Percentiles rank a stretch among this genome's conserved stretches.
Evolutionary conservation across 768 basidiomycete genomes (phyloP).

Genomic region (Neoboletus magnificus): DNA sequence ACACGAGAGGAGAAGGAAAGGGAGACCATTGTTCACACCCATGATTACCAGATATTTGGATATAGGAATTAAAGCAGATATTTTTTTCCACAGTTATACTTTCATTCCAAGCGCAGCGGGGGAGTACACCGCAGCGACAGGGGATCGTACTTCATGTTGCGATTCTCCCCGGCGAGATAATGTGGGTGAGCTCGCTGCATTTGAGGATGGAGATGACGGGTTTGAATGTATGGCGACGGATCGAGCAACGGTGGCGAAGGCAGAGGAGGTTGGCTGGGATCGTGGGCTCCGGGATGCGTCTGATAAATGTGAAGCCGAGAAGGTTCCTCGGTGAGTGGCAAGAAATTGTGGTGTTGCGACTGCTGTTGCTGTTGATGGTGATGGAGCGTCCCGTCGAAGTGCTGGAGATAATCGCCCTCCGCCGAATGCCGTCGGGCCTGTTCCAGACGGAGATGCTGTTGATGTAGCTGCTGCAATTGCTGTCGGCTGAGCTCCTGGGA

Average conservation of each 20-base stretch:
- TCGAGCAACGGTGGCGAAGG: slow-evolving; percentile 35
- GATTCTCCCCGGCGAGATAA: slow-evolving; percentile 34
- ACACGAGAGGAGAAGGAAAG: background rate
- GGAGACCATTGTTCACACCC: slow-evolving; percentile 25
- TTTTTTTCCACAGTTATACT: slow-evolving; percentile 26
- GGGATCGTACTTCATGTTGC: slow-evolving; percentile 43
- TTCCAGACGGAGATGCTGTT: slow-evolving; percentile 36
- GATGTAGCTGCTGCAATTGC: slow-evolving; percentile 38
- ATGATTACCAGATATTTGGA: slow-evolving; percentile 25
- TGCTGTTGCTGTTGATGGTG: slow-evolving; percentile 28
- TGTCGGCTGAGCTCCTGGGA: slow-evolving; percentile 49
- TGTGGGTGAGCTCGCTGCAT: slow-evolving; percentile 33
- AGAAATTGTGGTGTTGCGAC: slow-evolving; percentile 28
- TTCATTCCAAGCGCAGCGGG: slow-evolving; percentile 50
- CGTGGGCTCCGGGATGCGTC: slow-evolving; percentile 36
- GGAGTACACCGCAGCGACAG: slow-evolving; percentile 43
- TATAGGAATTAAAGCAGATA: slow-evolving; percentile 21
- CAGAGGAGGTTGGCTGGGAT: slow-evolving; percentile 20
- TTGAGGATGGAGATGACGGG: slow-evolving; percentile 35
- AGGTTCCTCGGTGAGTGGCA: slow-evolving; percentile 26
- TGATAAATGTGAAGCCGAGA: slow-evolving; percentile 34
- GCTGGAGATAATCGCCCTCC: slow-evolving; percentile 38
- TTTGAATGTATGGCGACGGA: slow-evolving; percentile 28
- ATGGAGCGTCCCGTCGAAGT: slow-evolving; percentile 33
- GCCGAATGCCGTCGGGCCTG: slow-evolving; percentile 33